phyloP scores from a whole-genome alignment of 176 grass and related monocot species.

The Dactylis glomerata region DNA sequence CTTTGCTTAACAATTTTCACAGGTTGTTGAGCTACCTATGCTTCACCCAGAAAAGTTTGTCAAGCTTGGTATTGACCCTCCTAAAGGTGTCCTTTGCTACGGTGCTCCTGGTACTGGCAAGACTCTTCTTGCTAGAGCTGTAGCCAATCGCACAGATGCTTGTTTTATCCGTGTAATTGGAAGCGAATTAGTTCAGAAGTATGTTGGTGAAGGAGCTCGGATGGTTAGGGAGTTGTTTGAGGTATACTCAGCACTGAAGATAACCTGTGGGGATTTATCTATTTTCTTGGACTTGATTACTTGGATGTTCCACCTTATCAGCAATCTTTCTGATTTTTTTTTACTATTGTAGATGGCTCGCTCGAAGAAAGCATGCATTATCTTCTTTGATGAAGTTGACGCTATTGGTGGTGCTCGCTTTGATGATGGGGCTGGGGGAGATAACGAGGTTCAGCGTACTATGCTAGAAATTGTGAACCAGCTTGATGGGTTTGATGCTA shows the following conservation, averaged over 20 bases:
- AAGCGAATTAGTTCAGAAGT: conserved; percentile 89
- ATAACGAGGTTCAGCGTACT: conserved; percentile 89
- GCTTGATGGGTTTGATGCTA: conserved; percentile 92
- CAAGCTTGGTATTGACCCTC: conserved; percentile 90
- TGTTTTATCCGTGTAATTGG: conserved; percentile 98
- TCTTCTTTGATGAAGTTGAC: conserved; percentile 98
- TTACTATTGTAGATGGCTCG: conserved; percentile 70
- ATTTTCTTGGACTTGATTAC: not conserved
- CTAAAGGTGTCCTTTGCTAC: conserved; percentile 88
- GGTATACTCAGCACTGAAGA: conserved; percentile 32
- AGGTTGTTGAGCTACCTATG: conserved; percentile 97
- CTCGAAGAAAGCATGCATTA: conserved; percentile 95
- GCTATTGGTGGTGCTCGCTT: conserved; percentile 97
- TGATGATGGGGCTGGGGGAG: conserved; percentile 87
- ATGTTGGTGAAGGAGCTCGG: conserved; percentile 81
- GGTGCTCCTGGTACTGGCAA: conserved; percentile 92
- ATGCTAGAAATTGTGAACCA: conserved; percentile 99
- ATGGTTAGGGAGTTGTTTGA: conserved; percentile 96
- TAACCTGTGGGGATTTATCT: not conserved
- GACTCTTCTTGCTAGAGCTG: conserved; percentile 90
- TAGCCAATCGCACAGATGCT: conserved; percentile 90
- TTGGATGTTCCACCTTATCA: not conserved
- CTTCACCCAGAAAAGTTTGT: conserved; percentile 99
- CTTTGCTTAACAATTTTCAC: not conserved
- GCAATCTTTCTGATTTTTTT: conserved; percentile 16